Conservation (phyloP, 78 protist genomes). For the Dictyostelium firmibasis region DNA sequence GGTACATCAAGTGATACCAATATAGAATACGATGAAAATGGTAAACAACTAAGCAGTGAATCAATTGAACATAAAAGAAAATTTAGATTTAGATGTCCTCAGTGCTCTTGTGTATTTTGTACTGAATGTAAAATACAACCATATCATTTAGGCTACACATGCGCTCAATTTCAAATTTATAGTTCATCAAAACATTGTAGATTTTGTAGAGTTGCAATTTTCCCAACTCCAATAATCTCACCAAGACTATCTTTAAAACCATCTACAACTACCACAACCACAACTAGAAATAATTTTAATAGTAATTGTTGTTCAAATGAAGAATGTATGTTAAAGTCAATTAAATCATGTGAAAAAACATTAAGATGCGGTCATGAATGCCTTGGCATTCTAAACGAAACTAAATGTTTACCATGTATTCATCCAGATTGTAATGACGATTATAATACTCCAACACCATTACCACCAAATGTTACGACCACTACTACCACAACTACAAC, state of each 20-base stretch:
- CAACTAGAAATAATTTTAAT: background rate
- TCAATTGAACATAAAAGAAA: conserved; percentile 64
- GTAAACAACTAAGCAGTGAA: conserved; percentile 49
- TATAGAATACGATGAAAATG: conserved; percentile 45
- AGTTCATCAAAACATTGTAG: conserved; percentile 64
- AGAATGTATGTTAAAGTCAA: conserved; percentile 31
- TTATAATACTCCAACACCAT: background rate
- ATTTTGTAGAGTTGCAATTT: conserved; percentile 57
- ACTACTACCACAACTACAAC: background rate
- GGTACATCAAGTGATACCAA: background rate
- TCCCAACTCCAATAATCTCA: background rate
- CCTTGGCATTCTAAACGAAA: conserved; percentile 67
- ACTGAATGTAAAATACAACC: conserved; percentile 77
- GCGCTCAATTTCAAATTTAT: conserved; percentile 72
- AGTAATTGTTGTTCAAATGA: background rate
- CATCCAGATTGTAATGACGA: conserved; percentile 44
- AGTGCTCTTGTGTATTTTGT: conserved; percentile 80
- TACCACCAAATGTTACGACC: background rate
- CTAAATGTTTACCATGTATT: conserved; percentile 82
- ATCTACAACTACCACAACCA: background rate
- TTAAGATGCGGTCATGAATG: conserved; percentile 83
- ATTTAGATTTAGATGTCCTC: conserved; percentile 69
- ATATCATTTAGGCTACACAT: conserved; percentile 86
- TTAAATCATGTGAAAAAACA: conserved; percentile 33
- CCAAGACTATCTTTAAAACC: background rate